Evolutionary conservation across 352 stramenopile genomes (phyloP).

Genomic region (Globisporangium nunn): DNA sequence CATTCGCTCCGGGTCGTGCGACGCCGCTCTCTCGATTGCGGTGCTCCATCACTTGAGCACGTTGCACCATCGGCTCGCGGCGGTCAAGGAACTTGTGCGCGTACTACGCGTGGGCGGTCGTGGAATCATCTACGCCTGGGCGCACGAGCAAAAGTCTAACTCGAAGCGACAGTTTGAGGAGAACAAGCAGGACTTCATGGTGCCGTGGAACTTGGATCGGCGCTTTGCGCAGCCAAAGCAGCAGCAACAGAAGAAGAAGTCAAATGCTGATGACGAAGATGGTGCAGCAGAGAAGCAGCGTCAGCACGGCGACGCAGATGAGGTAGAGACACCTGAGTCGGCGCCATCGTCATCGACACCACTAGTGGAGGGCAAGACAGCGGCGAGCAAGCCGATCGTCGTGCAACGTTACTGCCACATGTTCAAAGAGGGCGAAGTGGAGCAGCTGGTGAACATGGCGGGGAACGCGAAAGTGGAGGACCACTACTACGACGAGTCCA

Average conservation of each 20-base stretch:
- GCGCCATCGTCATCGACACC: not conserved
- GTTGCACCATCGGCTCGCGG: slow-evolving; percentile 51
- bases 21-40: slow-evolving; percentile 78
- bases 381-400: slow-evolving; percentile 23
- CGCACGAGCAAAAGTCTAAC: slow-evolving; percentile 70
- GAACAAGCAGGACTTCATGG: slow-evolving; percentile 77
- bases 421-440: slow-evolving; percentile 81
- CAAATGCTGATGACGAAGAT: not conserved
- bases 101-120: slow-evolving; percentile 60
- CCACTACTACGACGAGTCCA: slow-evolving; percentile 83
- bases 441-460: slow-evolving; percentile 50
- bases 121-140: slow-evolving; percentile 84
- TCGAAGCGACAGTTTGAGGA: slow-evolving; percentile 74
- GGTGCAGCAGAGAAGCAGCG: not conserved
- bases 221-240: slow-evolving; percentile 30
- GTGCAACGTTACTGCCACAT: slow-evolving; percentile 87
- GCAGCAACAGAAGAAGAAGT: not conserved
- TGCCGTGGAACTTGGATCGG: slow-evolving; percentile 84
- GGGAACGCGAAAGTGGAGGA: slow-evolving; percentile 58
- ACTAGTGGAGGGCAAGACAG: not conserved
- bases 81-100: slow-evolving; percentile 72
- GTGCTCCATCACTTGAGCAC: slow-evolving; percentile 84
- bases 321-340: not conserved
- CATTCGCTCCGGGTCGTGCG: slow-evolving; percentile 64
- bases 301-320: not conserved